These are phyloP conservation scores for Melastoma malabathricum DNA, from an alignment of 345 rosid species.

Conservation along the genomic window DNA sequence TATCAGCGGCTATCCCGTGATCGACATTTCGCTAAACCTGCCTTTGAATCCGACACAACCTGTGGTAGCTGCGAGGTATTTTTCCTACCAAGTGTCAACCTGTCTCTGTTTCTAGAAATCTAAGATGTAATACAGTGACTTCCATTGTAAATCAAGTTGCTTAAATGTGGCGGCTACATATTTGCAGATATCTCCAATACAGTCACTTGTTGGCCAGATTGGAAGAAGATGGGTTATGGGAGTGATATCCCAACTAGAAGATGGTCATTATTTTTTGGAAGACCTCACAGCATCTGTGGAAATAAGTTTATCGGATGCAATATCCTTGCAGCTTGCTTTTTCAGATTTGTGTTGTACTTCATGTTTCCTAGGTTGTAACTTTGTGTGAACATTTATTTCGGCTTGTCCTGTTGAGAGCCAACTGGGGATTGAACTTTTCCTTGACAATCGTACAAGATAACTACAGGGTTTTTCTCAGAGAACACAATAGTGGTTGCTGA, in stretches of 20 bases:
- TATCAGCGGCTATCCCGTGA: constrained; percentile 77
- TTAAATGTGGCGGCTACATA: neutral
- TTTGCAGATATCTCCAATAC: constrained; percentile 67
- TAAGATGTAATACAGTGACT: too few relatives aligned
- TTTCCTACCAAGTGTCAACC: neutral
- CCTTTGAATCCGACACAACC: constrained; percentile 52
- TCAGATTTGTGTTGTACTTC: too few relatives aligned
- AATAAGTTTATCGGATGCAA: constrained; percentile 73
- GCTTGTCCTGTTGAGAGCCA: too few relatives aligned
- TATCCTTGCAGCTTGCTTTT: constrained; percentile 42
- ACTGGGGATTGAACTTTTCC: constrained; percentile 13
- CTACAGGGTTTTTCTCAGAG: constrained; percentile 83
- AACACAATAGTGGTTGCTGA: constrained; percentile 90
- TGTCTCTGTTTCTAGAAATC: too few relatives aligned
- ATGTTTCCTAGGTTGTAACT: too few relatives aligned
- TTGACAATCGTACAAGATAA: constrained; percentile 63
- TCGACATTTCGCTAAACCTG: constrained; percentile 58
- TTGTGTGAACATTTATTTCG: too few relatives aligned
- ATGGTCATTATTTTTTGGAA: constrained; percentile 88
- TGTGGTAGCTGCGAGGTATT: constrained; percentile 63
- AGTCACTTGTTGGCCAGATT: constrained; percentile 56
- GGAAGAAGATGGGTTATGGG: constrained; percentile 97
- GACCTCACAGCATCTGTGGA: constrained; percentile 93
- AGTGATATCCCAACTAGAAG: constrained; percentile 88
- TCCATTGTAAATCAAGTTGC: too few relatives aligned